Percentiles rank a stretch among this genome's conserved stretches.
These are phyloP conservation scores for Fusarium pseudoanthophilum DNA, from an alignment of 2,329 filamentous ascomycete genomes.

Conservation along the genomic window DNA sequence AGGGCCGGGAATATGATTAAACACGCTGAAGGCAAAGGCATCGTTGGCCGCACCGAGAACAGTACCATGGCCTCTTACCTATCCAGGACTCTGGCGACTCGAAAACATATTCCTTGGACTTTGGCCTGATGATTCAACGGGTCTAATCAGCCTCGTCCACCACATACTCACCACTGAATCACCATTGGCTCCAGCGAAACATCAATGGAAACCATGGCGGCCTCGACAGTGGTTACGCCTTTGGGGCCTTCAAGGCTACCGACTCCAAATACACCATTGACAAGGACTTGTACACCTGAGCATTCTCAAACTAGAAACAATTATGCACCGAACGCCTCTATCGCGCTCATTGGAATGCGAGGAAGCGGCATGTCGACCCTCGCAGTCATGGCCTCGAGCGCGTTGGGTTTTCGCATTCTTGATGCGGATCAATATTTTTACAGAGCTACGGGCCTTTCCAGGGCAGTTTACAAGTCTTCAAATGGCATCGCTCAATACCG, in stretches of 20 bases:
- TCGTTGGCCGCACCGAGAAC: not conserved
- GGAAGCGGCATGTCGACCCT: slow-evolving; percentile 11
- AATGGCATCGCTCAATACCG: not conserved
- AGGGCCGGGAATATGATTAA: not conserved
- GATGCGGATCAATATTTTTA: slow-evolving; percentile 15
- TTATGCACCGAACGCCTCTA: not conserved
- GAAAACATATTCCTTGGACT: rapidly evolving
- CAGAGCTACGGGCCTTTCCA: not conserved
- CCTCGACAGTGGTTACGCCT: rapidly evolving
- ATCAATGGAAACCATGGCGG: not conserved
- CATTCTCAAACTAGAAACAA: rapidly evolving
- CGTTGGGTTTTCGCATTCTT: not conserved
- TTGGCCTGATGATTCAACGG: rapidly evolving
- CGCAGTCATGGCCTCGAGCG: slow-evolving; percentile 2
- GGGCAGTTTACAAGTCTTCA: not conserved
- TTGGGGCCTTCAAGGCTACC: not conserved
- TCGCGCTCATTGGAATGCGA: slow-evolving; percentile 6
- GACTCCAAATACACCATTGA: not conserved
- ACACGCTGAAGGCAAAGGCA: not conserved
- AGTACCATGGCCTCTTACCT: not conserved
- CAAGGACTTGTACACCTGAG: not conserved
- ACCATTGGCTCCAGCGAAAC: too few species aligned
- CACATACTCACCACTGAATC: too few species aligned
- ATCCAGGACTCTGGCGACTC: not conserved
- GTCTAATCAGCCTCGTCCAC: not conserved